Conservation (phyloP, 768 basidiomycete species). For the Coprinopsis cinerea region DNA sequence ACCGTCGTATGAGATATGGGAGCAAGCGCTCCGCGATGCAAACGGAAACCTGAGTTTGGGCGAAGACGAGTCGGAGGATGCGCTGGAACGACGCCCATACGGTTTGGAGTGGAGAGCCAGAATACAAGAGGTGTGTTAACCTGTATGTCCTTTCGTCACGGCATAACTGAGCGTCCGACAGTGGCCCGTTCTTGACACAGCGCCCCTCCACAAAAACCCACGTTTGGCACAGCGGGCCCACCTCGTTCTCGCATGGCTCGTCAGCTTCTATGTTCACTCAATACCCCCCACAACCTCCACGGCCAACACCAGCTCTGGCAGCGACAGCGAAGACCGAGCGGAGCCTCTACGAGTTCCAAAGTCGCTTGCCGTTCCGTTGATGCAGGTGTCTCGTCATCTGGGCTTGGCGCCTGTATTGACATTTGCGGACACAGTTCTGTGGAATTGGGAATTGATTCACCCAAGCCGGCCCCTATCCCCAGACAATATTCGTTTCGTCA, state of each 20-base stretch:
- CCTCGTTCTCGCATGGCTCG: constrained; percentile 81
- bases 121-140: constrained; percentile 53
- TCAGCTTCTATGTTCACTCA: constrained; percentile 89
- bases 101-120: constrained; percentile 66
- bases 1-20: constrained; percentile 60
- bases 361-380: constrained; percentile 71
- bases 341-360: constrained; percentile 58
- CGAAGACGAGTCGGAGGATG: constrained; percentile 45
- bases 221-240: constrained; percentile 79
- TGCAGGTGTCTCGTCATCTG: constrained; percentile 66
- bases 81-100: constrained; percentile 39
- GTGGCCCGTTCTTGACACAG: constrained; percentile 68
- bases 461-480: constrained; percentile 51
- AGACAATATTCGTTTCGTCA: constrained; percentile 69
- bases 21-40: constrained; percentile 54
- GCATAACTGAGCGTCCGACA: constrained; percentile 21
- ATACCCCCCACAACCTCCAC: constrained; percentile 40
- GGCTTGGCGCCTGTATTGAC: constrained; percentile 92
- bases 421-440: constrained; percentile 93
- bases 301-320: too few relatives aligned
- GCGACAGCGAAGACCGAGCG: constrained; percentile 6
- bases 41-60: constrained; percentile 49
- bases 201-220: constrained; percentile 44
- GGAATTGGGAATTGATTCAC: constrained; percentile 74
- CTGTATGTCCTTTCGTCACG: constrained; percentile 4